Conservation (phyloP, 306 rosid genomes). For the Mucuna pruriens region DNA sequence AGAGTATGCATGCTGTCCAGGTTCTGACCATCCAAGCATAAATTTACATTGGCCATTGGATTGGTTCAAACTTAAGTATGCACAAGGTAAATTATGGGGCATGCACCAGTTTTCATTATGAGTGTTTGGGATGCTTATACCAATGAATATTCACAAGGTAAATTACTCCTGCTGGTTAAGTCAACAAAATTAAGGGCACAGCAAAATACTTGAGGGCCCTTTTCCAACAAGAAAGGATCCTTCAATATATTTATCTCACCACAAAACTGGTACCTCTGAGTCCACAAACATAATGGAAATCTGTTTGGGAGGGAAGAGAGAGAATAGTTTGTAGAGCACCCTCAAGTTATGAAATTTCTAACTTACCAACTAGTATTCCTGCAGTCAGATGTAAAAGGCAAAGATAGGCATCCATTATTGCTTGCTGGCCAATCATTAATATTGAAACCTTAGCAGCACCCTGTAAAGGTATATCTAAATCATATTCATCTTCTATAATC, state of each 20-base stretch:
- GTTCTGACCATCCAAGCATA: constrained; percentile 13
- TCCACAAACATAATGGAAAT: neutral
- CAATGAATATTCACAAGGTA: neutral
- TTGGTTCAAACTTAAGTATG: neutral
- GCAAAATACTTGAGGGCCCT: neutral
- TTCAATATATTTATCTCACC: constrained; percentile 13
- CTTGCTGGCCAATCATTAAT: constrained; percentile 92
- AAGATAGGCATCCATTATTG: constrained; percentile 95
- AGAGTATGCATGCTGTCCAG: neutral
- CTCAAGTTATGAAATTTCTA: constrained; percentile 19
- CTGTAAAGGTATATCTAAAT: constrained; percentile 54
- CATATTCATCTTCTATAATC: constrained; percentile 27
- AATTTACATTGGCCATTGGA: constrained; percentile 6
- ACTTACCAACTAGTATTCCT: constrained; percentile 88
- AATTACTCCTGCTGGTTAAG: neutral
- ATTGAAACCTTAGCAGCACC: constrained; percentile 97
- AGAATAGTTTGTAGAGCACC: constrained; percentile 11
- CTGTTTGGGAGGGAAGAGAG: constrained; percentile 21
- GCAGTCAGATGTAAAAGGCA: constrained; percentile 95
- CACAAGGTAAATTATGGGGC: constrained; percentile 3
- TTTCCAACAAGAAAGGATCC: constrained; percentile 10
- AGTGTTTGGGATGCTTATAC: neutral
- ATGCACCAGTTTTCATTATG: neutral
- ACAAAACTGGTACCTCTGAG: neutral
- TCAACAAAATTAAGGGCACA: constrained; percentile 16